Conservation (phyloP, 208 protist genomes). For the Trypanosoma platydactyli region DNA sequence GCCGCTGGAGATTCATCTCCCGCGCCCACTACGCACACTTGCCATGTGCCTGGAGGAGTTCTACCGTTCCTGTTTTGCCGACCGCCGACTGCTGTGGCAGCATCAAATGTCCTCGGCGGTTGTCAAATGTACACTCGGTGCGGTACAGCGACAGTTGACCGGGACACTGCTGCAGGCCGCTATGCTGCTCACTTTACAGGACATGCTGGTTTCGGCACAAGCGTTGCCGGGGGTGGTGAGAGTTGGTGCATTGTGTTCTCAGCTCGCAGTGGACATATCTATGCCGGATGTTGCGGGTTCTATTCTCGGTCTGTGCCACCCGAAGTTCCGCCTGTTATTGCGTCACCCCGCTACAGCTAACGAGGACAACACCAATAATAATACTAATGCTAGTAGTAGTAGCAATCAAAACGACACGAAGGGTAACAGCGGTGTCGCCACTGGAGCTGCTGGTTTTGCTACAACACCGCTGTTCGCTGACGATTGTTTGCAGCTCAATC, state of each 20-base stretch:
- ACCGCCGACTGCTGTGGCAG: slow-evolving; percentile 89
- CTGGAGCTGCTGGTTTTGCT: too few species aligned
- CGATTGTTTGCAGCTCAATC: slow-evolving; percentile 47
- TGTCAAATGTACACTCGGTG: slow-evolving; percentile 41
- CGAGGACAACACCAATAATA: background rate
- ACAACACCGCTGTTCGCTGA: slow-evolving; percentile 9
- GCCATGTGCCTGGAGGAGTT: slow-evolving; percentile 74
- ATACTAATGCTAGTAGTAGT: background rate
- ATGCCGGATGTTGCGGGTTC: slow-evolving; percentile 40
- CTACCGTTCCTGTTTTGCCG: slow-evolving; percentile 76
- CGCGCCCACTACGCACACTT: slow-evolving; percentile 41
- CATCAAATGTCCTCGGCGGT: slow-evolving; percentile 75
- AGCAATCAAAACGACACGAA: background rate
- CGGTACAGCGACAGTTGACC: slow-evolving; percentile 60
- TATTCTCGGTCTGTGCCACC: slow-evolving; percentile 57
- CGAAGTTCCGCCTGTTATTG: slow-evolving; percentile 45
- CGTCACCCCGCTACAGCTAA: slow-evolving; percentile 14
- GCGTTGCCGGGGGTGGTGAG: slow-evolving; percentile 33
- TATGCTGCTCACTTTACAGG: slow-evolving; percentile 91
- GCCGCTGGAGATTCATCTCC: slow-evolving; percentile 34
- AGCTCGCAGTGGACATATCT: slow-evolving; percentile 57
- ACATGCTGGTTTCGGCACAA: slow-evolving; percentile 21
- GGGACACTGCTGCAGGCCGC: slow-evolving; percentile 93
- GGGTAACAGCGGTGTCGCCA: too few species aligned
- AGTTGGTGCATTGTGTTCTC: slow-evolving; percentile 62